Conservation (phyloP, 2,329 filamentous ascomycete species). For the Microdochium bolleyi region DNA sequence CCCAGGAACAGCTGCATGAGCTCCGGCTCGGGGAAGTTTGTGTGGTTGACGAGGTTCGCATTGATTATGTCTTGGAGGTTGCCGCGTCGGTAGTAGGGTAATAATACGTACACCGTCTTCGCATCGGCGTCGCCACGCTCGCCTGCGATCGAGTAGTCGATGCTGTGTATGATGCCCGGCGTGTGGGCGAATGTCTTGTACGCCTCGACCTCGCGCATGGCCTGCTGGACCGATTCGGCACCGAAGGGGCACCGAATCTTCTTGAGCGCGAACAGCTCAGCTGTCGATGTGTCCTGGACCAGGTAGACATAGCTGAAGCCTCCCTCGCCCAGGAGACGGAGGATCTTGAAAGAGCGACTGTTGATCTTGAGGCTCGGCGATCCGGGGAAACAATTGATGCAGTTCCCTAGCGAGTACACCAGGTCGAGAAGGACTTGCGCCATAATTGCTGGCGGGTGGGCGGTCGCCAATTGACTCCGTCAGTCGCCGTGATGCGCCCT, state of each 20-base stretch:
- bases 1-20: slow-evolving; percentile 88
- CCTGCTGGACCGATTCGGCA: slow-evolving; percentile 88
- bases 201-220: slow-evolving; percentile 94
- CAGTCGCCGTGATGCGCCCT: too few relatives aligned
- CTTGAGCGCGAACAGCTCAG: slow-evolving; percentile 87
- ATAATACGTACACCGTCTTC: slow-evolving; percentile 93
- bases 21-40: slow-evolving; percentile 76
- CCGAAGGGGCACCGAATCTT: slow-evolving; percentile 99
- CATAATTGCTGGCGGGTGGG: slow-evolving; percentile 38
- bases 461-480: background rate
- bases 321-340: slow-evolving; percentile 90
- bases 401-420: slow-evolving; percentile 86
- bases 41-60: slow-evolving; percentile 93
- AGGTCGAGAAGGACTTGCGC: slow-evolving; percentile 81
- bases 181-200: slow-evolving; percentile 83
- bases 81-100: slow-evolving; percentile 90
- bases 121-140: slow-evolving; percentile 52
- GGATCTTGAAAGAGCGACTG: slow-evolving; percentile 87
- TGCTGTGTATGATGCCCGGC: slow-evolving; percentile 59
- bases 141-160: slow-evolving; percentile 44
- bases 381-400: slow-evolving; percentile 92
- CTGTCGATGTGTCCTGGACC: slow-evolving; percentile 80
- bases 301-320: slow-evolving; percentile 99
- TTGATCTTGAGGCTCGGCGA: slow-evolving; percentile 95
- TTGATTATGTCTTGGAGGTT: slow-evolving; percentile 99